These are phyloP conservation scores for Sanghuangporus sanghuang DNA, from an alignment of 1,284 basidiomycete species.

Conservation along the genomic window DNA sequence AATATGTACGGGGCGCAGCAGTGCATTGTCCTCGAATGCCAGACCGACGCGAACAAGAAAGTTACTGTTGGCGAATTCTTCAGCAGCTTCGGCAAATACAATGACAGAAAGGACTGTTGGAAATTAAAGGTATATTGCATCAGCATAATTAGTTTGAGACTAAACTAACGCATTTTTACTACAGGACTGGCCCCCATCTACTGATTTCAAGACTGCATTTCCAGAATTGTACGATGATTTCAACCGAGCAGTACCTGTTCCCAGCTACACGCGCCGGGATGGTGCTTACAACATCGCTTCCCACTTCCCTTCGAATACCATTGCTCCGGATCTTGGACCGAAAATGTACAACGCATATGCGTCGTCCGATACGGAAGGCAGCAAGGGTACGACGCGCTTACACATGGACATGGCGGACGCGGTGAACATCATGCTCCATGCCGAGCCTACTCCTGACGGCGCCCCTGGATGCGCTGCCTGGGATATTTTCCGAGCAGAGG, in stretches of 20 bases:
- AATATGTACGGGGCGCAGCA: slow-evolving; percentile 59
- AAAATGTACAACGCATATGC: slow-evolving; percentile 82
- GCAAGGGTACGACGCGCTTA: slow-evolving; percentile 79
- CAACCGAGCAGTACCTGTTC: slow-evolving; percentile 75
- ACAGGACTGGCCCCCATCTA: slow-evolving; percentile 88
- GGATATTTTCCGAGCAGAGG: slow-evolving; percentile 86
- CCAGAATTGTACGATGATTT: slow-evolving; percentile 90
- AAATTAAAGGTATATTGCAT: slow-evolving; percentile 68
- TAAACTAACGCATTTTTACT: neutral
- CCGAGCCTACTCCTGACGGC: slow-evolving; percentile 57
- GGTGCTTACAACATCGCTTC: slow-evolving; percentile 84
- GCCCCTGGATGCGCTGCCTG: slow-evolving; percentile 81
- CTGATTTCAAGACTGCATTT: slow-evolving; percentile 79
- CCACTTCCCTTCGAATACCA: slow-evolving; percentile 80
- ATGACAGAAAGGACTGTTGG: slow-evolving; percentile 52
- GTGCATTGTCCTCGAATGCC: slow-evolving; percentile 79
- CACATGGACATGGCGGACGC: slow-evolving; percentile 98
- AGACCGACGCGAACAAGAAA: slow-evolving; percentile 58
- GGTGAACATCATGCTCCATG: slow-evolving; percentile 86
- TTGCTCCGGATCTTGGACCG: slow-evolving; percentile 84
- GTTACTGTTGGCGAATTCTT: slow-evolving; percentile 80
- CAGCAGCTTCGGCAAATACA: slow-evolving; percentile 66
- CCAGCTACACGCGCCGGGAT: slow-evolving; percentile 83
- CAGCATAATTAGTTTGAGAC: neutral
- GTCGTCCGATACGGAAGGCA: slow-evolving; percentile 54